Percentiles rank a stretch among this genome's conserved stretches.
Conservation (phyloP, 2,329 filamentous ascomycete species). For the Fusarium fujikuroi region DNA sequence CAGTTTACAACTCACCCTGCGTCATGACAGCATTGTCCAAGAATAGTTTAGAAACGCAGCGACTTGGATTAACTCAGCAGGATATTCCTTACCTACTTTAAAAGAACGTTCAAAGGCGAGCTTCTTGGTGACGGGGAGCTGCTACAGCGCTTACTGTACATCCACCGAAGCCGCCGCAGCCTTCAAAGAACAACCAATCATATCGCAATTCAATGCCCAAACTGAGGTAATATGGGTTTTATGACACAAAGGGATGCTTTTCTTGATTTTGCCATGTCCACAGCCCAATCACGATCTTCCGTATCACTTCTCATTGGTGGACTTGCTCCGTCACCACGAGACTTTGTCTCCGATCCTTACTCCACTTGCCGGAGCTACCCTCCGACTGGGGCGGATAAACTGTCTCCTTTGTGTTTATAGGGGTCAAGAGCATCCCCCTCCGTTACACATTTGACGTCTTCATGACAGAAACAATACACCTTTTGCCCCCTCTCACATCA, state of each 20-base stretch:
- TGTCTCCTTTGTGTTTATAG: background rate
- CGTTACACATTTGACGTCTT: slow-evolving; percentile 13
- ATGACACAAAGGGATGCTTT: background rate
- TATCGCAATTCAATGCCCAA: background rate
- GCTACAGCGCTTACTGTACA: background rate
- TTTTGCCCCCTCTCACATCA: slow-evolving; percentile 1
- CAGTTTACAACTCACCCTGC: background rate
- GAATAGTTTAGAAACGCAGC: background rate
- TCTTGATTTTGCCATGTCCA: background rate
- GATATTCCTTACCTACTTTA: no score
- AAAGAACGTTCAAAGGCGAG: background rate
- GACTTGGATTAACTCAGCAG: background rate
- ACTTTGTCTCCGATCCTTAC: background rate
- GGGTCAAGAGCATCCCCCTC: slow-evolving; percentile 1
- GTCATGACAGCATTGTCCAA: background rate
- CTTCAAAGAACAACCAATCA: background rate
- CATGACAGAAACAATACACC: slow-evolving; percentile 1
- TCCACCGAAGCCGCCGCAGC: background rate
- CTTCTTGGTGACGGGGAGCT: background rate
- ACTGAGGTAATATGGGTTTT: background rate
- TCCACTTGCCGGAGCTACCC: background rate
- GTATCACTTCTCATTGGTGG: slow-evolving; percentile 7
- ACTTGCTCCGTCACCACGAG: slow-evolving; percentile 13
- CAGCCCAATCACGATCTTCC: background rate
- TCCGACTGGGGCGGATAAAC: slow-evolving; percentile 13